Evolutionary conservation across 2,329 filamentous ascomycete genomes (phyloP).

Genomic region (Dothiorella sarmentorum): DNA sequence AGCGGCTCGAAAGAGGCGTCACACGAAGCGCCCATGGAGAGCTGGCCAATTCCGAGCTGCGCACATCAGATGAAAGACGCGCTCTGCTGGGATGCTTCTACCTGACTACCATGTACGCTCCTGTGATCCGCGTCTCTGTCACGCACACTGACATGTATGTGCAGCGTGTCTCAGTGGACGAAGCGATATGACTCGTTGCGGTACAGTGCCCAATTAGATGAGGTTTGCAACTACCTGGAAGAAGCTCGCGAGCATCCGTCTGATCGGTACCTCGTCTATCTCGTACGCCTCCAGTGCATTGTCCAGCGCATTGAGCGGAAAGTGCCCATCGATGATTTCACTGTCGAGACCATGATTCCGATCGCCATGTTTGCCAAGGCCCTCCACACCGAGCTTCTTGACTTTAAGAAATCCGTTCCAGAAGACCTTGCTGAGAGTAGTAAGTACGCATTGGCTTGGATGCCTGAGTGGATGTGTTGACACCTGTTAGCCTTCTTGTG

Average conservation of each 20-base stretch:
- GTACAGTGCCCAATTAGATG: slow-evolving; percentile 16
- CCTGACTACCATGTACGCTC: slow-evolving; percentile 33
- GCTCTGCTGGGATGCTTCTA: slow-evolving; percentile 43
- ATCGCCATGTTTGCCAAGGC: slow-evolving; percentile 18
- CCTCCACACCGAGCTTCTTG: slow-evolving; percentile 12
- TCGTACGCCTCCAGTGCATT: slow-evolving; percentile 18
- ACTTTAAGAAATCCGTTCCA: slow-evolving; percentile 5
- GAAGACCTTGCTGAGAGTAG: slow-evolving; percentile 11
- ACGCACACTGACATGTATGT: not conserved
- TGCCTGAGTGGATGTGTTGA: not conserved
- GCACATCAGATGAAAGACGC: slow-evolving; percentile 38
- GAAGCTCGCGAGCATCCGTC: slow-evolving; percentile 16
- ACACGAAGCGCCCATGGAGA: slow-evolving; percentile 19
- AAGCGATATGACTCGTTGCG: slow-evolving; percentile 17
- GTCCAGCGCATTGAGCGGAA: slow-evolving; percentile 19
- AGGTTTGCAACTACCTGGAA: slow-evolving; percentile 14
- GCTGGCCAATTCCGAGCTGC: slow-evolving; percentile 30
- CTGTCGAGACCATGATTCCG: slow-evolving; percentile 7
- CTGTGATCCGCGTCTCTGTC: not conserved
- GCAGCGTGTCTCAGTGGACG: slow-evolving; percentile 13
- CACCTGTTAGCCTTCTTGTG: slow-evolving; percentile 2
- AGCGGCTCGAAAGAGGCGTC: not conserved
- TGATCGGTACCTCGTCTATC: slow-evolving; percentile 17
- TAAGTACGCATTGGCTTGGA: not conserved
- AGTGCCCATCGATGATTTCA: slow-evolving; percentile 16